These are phyloP conservation scores for Phytophthora foliorum DNA, from an alignment of 352 stramenopile genomes.

Conservation along the genomic window DNA sequence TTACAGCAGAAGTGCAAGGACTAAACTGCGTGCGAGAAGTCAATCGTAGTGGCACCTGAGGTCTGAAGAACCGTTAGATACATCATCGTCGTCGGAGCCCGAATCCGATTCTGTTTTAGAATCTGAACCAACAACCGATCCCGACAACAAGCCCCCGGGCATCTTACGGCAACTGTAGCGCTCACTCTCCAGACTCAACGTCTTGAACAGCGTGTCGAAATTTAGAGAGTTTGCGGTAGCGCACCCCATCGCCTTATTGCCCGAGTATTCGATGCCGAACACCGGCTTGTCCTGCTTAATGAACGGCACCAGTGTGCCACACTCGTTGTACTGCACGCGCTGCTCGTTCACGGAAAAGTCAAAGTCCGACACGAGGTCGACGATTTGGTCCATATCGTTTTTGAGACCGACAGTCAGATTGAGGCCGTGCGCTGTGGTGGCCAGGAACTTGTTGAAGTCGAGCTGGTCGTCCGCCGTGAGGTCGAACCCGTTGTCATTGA, in stretches of 20 bases:
- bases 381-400: slow-evolving; percentile 58
- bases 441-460: slow-evolving; percentile 61
- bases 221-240: slow-evolving; percentile 39
- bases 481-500: slow-evolving; percentile 46
- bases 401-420: slow-evolving; percentile 61
- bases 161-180: slow-evolving; percentile 46
- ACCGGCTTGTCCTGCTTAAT: slow-evolving; percentile 62
- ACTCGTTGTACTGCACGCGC: slow-evolving; percentile 65
- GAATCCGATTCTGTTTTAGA: not conserved
- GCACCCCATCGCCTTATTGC: slow-evolving; percentile 38
- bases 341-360: slow-evolving; percentile 75
- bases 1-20: not conserved
- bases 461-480: slow-evolving; percentile 52
- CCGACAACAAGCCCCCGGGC: not conserved
- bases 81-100: not conserved
- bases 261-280: slow-evolving; percentile 68
- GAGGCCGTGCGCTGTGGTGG: slow-evolving; percentile 46
- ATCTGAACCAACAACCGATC: not conserved
- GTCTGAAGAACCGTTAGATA: not conserved
- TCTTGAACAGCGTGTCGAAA: slow-evolving; percentile 56
- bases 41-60: not conserved
- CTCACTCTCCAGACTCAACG: slow-evolving; percentile 39
- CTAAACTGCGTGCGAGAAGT: not conserved
- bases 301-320: slow-evolving; percentile 48
- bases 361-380: slow-evolving; percentile 48